Base-by-base conservation (phyloP, 1,284 basidiomycete species). In the Microbotryum scabiosae region DNA sequence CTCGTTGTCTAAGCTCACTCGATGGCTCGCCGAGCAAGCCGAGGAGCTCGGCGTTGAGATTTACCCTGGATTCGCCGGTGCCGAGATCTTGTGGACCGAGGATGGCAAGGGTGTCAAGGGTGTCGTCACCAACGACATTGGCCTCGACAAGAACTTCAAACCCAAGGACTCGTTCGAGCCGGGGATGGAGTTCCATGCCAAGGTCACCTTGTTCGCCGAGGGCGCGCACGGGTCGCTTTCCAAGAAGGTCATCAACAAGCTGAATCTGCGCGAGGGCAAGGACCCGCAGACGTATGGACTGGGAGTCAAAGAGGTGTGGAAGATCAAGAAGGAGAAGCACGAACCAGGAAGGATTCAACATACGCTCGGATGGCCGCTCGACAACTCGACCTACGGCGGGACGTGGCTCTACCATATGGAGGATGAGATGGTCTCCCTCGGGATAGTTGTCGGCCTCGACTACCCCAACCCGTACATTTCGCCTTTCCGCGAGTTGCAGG, bases 291-390 rank as follows among this genome's bases (percentile, higher is more conserved):
- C 94, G 2, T 98, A 97, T 73, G 94, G 89, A 0, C 85, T 98
- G 61, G 94, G 96, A 10, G 79, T 98, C 70, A 98, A 99, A 79
- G 94, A 98, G 76, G 92, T 98, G 5, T 98, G 94, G 96, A 83
- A 88, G 55, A 85, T 98, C 20, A 85, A 84, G 64, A 82, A 84
- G 25, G 82, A 82, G 65, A 83, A 86, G 69, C 84, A 96, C 75
- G 75, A 83, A 60, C 84, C 90, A 0, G 94, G 96, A 21, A 83
- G 90, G 71, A 85, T 97, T 21, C 82, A 92, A 10, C 94, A 99
- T 76, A 92, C 90, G 4, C 80, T 99, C 70, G 94, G 96, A 12
- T 97, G 88, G 88, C 94, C 96, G 0, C 77, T 97, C 60, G 84
- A 88, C 72, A 82, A 79, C 51, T 77, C 84, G 60, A 94, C 91